Base-by-base conservation (phyloP, 2,329 filamentous ascomycete genomes). In the Phaeosphaeriaceae sp. region DNA sequence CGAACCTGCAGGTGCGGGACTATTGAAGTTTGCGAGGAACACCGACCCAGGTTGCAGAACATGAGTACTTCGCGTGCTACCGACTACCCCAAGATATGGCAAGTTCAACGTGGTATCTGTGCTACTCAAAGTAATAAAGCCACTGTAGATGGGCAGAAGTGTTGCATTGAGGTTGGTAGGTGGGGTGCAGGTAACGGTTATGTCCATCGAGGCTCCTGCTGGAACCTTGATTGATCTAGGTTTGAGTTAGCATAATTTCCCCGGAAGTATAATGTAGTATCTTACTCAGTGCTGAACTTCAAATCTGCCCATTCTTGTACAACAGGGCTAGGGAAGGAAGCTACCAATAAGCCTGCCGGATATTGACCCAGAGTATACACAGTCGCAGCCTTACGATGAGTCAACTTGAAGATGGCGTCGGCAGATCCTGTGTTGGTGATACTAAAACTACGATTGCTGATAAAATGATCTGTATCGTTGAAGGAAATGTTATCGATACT, bases 391-490 rank as follows among this genome's bases (percentile, higher is more conserved):
- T 50, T 56, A 8, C 48, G 43, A 36, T 59, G 47, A 17, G 30
- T 45, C 23, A 62, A 38, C 12, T 52, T 38, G 32, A 57, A 59
- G 3, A 51, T 48, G 13, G 43, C 15, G 1, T 46, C 45, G 17
- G 36, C 28, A 9, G 37, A 35, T n/a, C 56, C 58, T 6, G 53
- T 60, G 39, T 62, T 64, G 4, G 46, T 26, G 15, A 64, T 41
- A 23, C 36, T 56, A 50, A 70, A 68, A 35, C 52, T 64, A 34
- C 55, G 55, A 11, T 46, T 51, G 13, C 48, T 36, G 20, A 58
- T 61, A 15, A 71, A 68, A 40, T 61, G 52, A 8, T 59, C 58
- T 6, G 61, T 64, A 26, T 64, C 63, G 45, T 61, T 62, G 32
- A 60, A 52, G 8, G 47, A 38, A 17, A 65, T 37, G 13, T 54